phyloP scores from a whole-genome alignment of 2,329 filamentous ascomycete genomes.

The Trichoderma koningii region DNA sequence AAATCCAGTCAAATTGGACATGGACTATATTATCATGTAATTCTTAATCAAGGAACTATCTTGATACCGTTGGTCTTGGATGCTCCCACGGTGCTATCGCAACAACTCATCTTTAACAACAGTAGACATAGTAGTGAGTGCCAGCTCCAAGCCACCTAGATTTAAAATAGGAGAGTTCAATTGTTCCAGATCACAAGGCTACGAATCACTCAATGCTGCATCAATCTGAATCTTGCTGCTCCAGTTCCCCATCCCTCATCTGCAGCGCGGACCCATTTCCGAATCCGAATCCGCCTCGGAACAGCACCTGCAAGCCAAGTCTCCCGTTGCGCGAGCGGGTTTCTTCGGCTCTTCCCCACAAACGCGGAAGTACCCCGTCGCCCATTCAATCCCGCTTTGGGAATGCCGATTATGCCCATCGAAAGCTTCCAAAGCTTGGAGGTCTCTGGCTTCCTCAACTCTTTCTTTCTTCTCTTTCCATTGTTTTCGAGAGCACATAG shows the following conservation, averaged over 20 bases:
- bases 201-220: no score
- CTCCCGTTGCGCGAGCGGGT: conserved; percentile 8
- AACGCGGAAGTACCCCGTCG: conserved; percentile 22
- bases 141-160: neutral
- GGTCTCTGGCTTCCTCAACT: neutral
- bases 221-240: no score
- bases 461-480: neutral
- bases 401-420: conserved; percentile 10
- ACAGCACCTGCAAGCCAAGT: neutral
- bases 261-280: neutral
- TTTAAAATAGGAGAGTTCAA: neutral
- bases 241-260: neutral
- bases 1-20: neutral
- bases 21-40: neutral
- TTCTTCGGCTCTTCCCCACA: conserved; percentile 24
- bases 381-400: conserved; percentile 7
- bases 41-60: no score
- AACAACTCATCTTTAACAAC: no score
- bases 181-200: no score
- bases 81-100: neutral
- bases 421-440: conserved; percentile 13
- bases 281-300: conserved; percentile 24
- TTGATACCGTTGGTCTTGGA: no score
- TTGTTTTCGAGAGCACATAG: neutral
- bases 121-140: neutral